Evolutionary conservation across 805 yeast species (phyloP).

Genomic region (Saccharomycopsis capsularis): DNA sequence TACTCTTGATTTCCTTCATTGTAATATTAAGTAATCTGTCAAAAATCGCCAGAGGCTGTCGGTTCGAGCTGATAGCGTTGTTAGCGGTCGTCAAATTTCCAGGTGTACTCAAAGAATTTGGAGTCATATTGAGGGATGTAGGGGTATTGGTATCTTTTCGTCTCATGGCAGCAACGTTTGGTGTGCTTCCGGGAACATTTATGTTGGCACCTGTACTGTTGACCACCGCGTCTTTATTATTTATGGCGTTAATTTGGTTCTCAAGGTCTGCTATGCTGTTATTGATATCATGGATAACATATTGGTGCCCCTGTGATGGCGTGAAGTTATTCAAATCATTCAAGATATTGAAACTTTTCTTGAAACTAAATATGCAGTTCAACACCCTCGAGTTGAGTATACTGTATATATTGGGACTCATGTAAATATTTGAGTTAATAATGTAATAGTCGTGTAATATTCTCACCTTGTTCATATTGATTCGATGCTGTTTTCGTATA

Average conservation of each 20-base stretch:
- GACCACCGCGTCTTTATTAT: background rate
- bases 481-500: conserved; percentile 70
- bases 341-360: conserved; percentile 16
- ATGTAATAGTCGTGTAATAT: conserved; percentile 76
- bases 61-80: background rate
- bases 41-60: background rate
- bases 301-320: conserved; percentile 13
- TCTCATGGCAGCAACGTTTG: conserved; percentile 1
- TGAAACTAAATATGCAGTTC: conserved; percentile 34
- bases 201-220: background rate
- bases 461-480: conserved; percentile 37
- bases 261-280: conserved; percentile 7
- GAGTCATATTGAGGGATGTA: background rate
- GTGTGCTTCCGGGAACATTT: background rate
- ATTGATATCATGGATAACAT: conserved; percentile 3
- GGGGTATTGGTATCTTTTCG: background rate
- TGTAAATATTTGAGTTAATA: conserved; percentile 86
- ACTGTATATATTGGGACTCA: conserved; percentile 74
- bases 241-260: background rate
- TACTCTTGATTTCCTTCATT: conserved; percentile 2
- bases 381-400: conserved; percentile 65
- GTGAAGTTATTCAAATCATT: conserved; percentile 13
- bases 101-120: background rate
- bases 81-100: background rate
- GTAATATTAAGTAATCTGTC: conserved; percentile 6